A percentile compares a stretch with the other conserved stretches of the same genome.
Evolutionary conservation across 768 basidiomycete species (phyloP).

Genomic region (Lepiota brunneoincarnata): DNA sequence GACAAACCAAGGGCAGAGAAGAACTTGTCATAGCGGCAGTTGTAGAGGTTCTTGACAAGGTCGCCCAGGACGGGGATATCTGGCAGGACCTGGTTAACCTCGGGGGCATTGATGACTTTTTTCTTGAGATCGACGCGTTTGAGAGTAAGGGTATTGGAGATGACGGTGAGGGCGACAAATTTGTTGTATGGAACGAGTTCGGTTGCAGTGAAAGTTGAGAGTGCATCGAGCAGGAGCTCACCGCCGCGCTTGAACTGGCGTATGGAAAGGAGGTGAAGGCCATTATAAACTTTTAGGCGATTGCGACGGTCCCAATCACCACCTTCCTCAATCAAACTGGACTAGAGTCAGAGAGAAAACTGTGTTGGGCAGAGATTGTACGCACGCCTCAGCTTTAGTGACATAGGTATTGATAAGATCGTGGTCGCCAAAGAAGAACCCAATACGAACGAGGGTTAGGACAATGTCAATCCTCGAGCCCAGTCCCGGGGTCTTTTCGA

Average conservation of each 20-base stretch:
- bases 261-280: conserved; percentile 78
- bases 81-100: conserved; percentile 82
- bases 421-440: conserved; percentile 85
- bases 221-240: conserved; percentile 84
- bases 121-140: conserved; percentile 88
- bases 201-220: conserved; percentile 92
- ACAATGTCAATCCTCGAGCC: conserved; percentile 93
- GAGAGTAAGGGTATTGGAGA: conserved; percentile 74
- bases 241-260: conserved; percentile 89
- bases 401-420: conserved; percentile 69
- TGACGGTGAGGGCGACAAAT: conserved; percentile 83
- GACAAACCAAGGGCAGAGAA: conserved; percentile 80
- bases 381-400: conserved; percentile 77
- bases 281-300: conserved; percentile 93
- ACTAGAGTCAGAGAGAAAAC: not conserved
- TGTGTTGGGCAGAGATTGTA: conserved; percentile 12
- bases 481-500: conserved; percentile 90
- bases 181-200: conserved; percentile 88
- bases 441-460: conserved; percentile 83
- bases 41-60: conserved; percentile 83
- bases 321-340: conserved; percentile 86
- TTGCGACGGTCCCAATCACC: conserved; percentile 99
- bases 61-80: conserved; percentile 81
- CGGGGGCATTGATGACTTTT: conserved; percentile 86
- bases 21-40: conserved; percentile 93